These are phyloP conservation scores for Paramecium bursaria DNA, from an alignment of 73 alveolate genomes.

Conservation along the genomic window DNA sequence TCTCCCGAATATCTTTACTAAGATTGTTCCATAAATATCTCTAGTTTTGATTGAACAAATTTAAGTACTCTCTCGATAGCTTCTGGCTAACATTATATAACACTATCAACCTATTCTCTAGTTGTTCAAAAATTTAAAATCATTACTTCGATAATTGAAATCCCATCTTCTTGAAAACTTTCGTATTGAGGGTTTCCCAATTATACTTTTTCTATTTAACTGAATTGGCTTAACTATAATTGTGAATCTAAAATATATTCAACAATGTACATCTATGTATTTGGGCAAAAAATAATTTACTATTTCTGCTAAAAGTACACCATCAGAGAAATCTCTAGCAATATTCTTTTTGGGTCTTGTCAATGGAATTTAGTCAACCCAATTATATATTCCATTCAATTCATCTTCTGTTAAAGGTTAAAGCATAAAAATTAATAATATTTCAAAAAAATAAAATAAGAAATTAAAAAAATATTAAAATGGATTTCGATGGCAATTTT, in stretches of 20 bases:
- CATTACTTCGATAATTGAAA: constrained; percentile 46
- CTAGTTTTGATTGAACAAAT: constrained; percentile 66
- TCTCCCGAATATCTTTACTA: constrained; percentile 23
- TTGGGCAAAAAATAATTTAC: constrained; percentile 84
- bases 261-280: constrained; percentile 77
- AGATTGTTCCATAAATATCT: constrained; percentile 20
- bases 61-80: constrained; percentile 78
- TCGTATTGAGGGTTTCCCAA: constrained; percentile 77
- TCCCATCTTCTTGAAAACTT: constrained; percentile 79
- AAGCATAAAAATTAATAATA: too few species aligned
- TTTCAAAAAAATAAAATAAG: too few species aligned
- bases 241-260: constrained; percentile 67
- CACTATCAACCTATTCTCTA: constrained; percentile 65
- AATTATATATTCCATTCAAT: constrained; percentile 88
- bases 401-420: constrained; percentile 79
- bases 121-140: constrained; percentile 26
- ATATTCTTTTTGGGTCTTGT: constrained; percentile 93
- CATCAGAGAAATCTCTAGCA: constrained; percentile 96
- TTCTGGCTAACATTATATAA: constrained; percentile 74
- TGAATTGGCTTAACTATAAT: constrained; percentile 78
- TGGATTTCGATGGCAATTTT: too few species aligned
- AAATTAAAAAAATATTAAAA: too few species aligned
- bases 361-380: constrained; percentile 94
- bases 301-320: constrained; percentile 89
- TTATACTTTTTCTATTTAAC: constrained; percentile 74